Base-by-base conservation (phyloP, 768 basidiomycete species). In the Dendrothele bispora region DNA sequence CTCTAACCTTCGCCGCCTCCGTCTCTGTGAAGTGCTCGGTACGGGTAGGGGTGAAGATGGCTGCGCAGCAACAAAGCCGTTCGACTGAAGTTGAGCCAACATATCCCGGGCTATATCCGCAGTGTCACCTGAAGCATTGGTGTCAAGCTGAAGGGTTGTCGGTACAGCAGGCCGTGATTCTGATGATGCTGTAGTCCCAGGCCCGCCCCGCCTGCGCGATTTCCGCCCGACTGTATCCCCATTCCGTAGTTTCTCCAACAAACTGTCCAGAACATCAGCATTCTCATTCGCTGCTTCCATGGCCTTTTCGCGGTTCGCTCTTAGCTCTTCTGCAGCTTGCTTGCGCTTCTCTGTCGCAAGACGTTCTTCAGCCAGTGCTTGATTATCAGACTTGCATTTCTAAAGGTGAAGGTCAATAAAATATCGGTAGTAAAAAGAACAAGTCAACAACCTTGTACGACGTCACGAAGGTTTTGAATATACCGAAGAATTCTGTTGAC, bases 401-500 rank as follows among this genome's bases (percentile, higher is more conserved):
- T 95, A 55, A 37, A 32, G 22, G 27, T 42, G 8, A 1, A 40
- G 17, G 11, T 55, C 34, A 58, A 17, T 28, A 45, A 32, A 12
- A 26, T 8, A n/a, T n/a, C n/a, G n/a, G n/a, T n/a, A n/a, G n/a
- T n/a, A 17, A 46, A 26, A 32, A 12, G 12, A 18, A 30, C 15
- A 30, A 45, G 4, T 30, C 25, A 61, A 74, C 48, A 54, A 90
- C 90, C 77, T 76, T 86, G 67, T 95, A 99, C 2, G 94, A 95
- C 0, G 87, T 95, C 22, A 95, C 80, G 58, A 99, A 99, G 2
- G 91, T 97, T 70, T 97, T 94, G 80, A 98, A 98, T 57, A 95
- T 85, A 11, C 84, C 92, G 68, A 92, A 99, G 71, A 98, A 99
- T 59, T 98, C 95, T 3, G 87, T 77, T 0, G 93, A 91, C 39